These are phyloP conservation scores for Ganoderma sinense DNA, from an alignment of 1,284 basidiomycete species.

Conservation along the genomic window DNA sequence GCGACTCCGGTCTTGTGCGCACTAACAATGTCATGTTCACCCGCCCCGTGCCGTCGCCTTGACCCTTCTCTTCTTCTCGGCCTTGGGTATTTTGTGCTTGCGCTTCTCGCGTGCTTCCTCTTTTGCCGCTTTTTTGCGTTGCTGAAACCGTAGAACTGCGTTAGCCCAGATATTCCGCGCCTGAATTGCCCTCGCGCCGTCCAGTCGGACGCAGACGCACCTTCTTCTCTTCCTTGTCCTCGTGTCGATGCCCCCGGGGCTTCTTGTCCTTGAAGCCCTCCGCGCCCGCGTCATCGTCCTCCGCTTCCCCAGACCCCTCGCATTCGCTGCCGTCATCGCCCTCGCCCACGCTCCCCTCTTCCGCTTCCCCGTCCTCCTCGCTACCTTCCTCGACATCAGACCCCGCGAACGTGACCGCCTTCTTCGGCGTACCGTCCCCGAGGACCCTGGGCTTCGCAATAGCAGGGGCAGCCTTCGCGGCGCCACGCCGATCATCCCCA, in stretches of 20 bases:
- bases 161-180: conserved; percentile 9
- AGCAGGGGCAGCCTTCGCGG: conserved; percentile 13
- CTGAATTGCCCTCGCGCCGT: conserved; percentile 16
- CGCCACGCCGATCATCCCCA: background rate
- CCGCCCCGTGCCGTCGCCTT: conserved; percentile 57
- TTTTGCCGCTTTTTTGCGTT: conserved; percentile 89
- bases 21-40: conserved; percentile 6
- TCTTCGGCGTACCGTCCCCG: conserved; percentile 20
- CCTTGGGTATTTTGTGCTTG: conserved; percentile 93
- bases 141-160: conserved; percentile 52
- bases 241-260: conserved; percentile 87
- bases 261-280: conserved; percentile 56
- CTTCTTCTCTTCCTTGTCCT: conserved; percentile 93
- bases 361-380: conserved; percentile 34
- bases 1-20: background rate
- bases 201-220: conserved; percentile 53
- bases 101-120: conserved; percentile 88
- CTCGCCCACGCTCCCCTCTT: conserved; percentile 37
- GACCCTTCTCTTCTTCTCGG: conserved; percentile 88
- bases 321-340: conserved; percentile 2
- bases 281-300: conserved; percentile 45
- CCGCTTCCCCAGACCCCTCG: conserved; percentile 39
- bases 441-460: conserved; percentile 22
- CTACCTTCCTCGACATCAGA: conserved; percentile 29
- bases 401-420: conserved; percentile 30